Evolutionary conservation across 306 rosid genomes (phyloP).

Genomic region (Cyamopsis tetragonoloba): DNA sequence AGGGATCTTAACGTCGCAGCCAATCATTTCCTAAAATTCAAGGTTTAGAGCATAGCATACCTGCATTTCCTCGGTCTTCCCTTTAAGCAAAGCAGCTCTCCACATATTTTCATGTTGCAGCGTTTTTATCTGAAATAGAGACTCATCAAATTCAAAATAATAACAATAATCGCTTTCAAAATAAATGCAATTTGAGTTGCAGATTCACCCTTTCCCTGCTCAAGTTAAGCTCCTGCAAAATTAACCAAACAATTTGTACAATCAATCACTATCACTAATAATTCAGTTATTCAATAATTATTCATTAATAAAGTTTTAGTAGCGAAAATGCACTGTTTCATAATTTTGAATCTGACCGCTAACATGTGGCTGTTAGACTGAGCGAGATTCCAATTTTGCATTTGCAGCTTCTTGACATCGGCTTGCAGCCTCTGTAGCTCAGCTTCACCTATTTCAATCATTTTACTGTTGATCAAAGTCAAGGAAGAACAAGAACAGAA

Average conservation of each 20-base stretch:
- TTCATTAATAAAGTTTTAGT: too few species aligned
- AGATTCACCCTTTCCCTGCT: conserved; percentile 68
- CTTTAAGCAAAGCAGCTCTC: conserved; percentile 64
- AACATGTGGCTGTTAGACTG: conserved; percentile 73
- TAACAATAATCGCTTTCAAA: not conserved
- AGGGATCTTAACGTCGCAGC: not conserved
- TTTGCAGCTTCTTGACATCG: conserved; percentile 67
- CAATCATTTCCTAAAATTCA: not conserved
- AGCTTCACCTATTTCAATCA: conserved; percentile 57
- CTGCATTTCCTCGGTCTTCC: conserved; percentile 35
- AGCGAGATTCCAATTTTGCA: conserved; percentile 82
- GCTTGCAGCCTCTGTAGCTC: conserved; percentile 59
- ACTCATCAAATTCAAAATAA: not conserved
- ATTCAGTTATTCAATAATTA: not conserved
- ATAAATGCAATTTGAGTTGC: not conserved
- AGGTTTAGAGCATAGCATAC: conserved; percentile 28
- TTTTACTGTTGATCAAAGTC: conserved; percentile 48
- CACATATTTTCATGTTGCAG: conserved; percentile 72
- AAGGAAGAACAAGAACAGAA: conserved; percentile 45
- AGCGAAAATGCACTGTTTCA: too few species aligned
- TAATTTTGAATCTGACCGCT: conserved; percentile 40
- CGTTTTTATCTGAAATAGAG: conserved; percentile 51
- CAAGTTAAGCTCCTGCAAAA: conserved; percentile 69
- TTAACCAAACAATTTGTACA: conserved; percentile 18
- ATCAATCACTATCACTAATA: not conserved